Evolutionary conservation across 495 filamentous ascomycete genomes (phyloP).

Genomic region (Aspergillus leporis): DNA sequence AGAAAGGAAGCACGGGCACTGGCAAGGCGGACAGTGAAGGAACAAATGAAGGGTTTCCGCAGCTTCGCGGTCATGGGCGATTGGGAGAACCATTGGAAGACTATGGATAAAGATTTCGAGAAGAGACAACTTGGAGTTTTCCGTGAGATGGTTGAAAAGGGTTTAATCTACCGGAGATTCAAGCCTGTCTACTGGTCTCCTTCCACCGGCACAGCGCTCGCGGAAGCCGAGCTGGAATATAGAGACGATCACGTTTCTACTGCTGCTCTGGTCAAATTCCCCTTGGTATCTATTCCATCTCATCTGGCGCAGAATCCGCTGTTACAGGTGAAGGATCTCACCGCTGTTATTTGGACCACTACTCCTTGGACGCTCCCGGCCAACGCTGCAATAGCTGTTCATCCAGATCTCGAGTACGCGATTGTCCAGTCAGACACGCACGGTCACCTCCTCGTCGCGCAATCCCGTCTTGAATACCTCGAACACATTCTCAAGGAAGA

Average conservation of each 20-base stretch:
- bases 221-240: constrained; percentile 96
- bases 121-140: constrained; percentile 84
- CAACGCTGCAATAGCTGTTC: constrained; percentile 84
- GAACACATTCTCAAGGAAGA: constrained; percentile 42
- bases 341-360: constrained; percentile 92
- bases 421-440: constrained; percentile 58
- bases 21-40: constrained; percentile 69
- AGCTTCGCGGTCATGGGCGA: constrained; percentile 90
- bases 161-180: constrained; percentile 81
- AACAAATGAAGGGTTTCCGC: constrained; percentile 81
- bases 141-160: constrained; percentile 77
- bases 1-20: constrained; percentile 72
- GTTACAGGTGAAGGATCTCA: constrained; percentile 46
- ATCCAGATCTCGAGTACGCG: constrained; percentile 69
- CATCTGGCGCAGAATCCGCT: constrained; percentile 41
- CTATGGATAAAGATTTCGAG: constrained; percentile 88
- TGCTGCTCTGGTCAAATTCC: constrained; percentile 81
- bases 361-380: constrained; percentile 97
- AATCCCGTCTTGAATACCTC: constrained; percentile 61
- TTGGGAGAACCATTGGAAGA: constrained; percentile 90
- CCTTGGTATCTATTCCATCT: constrained; percentile 55
- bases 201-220: constrained; percentile 84
- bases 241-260: constrained; percentile 78
- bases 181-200: constrained; percentile 98
- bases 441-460: constrained; percentile 65